Base-by-base conservation (phyloP, 2,329 filamentous ascomycete species). In the Escovopsis sp. region DNA sequence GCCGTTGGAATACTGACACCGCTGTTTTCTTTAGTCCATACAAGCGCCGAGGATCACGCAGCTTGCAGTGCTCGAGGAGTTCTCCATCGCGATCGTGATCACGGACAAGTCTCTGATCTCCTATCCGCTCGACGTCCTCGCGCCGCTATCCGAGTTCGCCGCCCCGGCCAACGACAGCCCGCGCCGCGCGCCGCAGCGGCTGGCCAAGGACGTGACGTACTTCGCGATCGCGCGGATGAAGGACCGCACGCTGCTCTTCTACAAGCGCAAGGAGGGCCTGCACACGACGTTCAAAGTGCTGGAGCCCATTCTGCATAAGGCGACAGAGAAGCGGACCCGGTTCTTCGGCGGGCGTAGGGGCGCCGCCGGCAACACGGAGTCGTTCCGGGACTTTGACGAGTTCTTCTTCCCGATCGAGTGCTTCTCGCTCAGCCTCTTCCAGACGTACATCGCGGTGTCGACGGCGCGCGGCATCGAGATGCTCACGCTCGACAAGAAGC, bases 381-480 rank as follows among this genome's bases (percentile, higher is more conserved):
- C 89, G 53, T 98, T 96, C 77, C 82, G 91, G 47, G 91, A 98
- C 57, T 98, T 88, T 58, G 91, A 98, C 64, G 91, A 96, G 51
- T 98, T 98, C 63, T 98, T 96, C 64, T 88, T 98, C 51, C 91
- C 91, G 0, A 81, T 84, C 2, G 93, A 98, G 57, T 95, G 87
- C 60, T 94, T 82, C 60, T 86, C 84, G 38, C 83, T 98, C 57
- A 96, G 95, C 60, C 75, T 98, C 40, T 98, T 96, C 74, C 86
- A 95, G 58, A 86, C 82, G 1, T 93, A 87, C 47, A 82, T 98
- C 41, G 86, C 91, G 9, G 86, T 98, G 38, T 81, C 85, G 15
- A 96, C 89, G 1, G 75, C 85, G 34, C 86, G 87, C 59, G 93
- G 91, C 20, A 87, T 98, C 52, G 93, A 98, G 63, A 84, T 98